Base-by-base conservation (phyloP, 169 alveolate species). In the Pseudocohnilembus persalinus region DNA sequence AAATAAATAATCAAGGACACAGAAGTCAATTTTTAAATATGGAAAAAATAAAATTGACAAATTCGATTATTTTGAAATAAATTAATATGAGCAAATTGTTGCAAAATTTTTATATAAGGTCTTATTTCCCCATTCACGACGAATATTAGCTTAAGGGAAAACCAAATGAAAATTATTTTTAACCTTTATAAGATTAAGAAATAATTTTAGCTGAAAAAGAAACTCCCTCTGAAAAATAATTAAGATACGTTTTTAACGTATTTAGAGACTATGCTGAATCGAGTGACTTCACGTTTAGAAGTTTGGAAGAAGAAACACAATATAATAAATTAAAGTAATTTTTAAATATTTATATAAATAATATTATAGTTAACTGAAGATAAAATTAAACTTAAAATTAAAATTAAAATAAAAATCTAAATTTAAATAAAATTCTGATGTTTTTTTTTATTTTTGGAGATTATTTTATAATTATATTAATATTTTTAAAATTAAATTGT, bases 1-100 rank as follows among this genome's bases (percentile, higher is more conserved):
- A 85, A 63, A n/a, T 78, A 34, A 85, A 85, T 73, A 85, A 85
- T 34, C 29, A 31, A 28, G 74, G 74, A 0, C 63, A 72, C 28
- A 33, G 89, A 34, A 78, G 85, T n/a, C 68, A 68, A 1, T 85
- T 85, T 79, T 77, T 81, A 29, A 85, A 85, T 74, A 85, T 85
- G 89, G 89, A 85, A 74, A 85, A 85, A 73, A 78, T 85, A 0
- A 85, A 85, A 64, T 49, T 85, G 68, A 20, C 68, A 4, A 49
- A 49, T 49, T 49, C 68, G 20, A 49, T 49, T 49, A 49, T 49
- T 49, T 20, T 49, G 26, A 49, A 49, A 49, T 49, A 49, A 49
- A 49, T 49, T 11, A 49, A 49, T 49, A 49, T 49, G 68, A 49
- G 68, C 20, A 4, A 20, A 49, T 20, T 49, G 68, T 11, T 49